Base-by-base conservation (phyloP, 2,329 filamentous ascomycete genomes). In the Onygenales sp. region DNA sequence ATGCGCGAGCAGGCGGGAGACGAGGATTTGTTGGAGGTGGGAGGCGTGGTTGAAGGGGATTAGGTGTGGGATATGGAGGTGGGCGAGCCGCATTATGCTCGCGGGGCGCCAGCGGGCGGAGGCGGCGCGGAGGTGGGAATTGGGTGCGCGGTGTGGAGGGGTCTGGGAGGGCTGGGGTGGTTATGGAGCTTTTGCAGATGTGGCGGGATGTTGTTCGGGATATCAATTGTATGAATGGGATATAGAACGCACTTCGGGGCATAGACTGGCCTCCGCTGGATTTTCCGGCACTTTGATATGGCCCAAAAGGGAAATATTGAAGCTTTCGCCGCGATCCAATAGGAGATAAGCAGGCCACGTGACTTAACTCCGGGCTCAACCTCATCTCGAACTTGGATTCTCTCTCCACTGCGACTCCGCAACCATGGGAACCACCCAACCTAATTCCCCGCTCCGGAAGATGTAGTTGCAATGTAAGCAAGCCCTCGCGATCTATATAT, bases 1-100 rank as follows among this genome's bases (percentile, higher is more conserved):
- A 67, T 82, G 75, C 32, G 78, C 70, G 46, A 88, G 80, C 55
- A 85, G 77, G 37, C 73, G 72, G 17, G 70, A 64, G 52, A 82
- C 80, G 54, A 85, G 72, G 44, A 67, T 66, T 58, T 79, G 71
- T 72, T 87, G 84, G 52, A 86, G 68, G 31, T 61, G 59, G 42
- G 80, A 72, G 52, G 81, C 81, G 21, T 73, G 73, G 11, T 67
- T 62, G 63, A 86, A 86, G 44, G 77, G 70, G 9, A 77, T 77
- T 51, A 78, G 68, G 56, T 69, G 65, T 3, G 75, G 77, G 53
- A 86, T 69, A 61, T 81, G 80, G 57, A 86, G 72, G 67, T 86
- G 83, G n/a, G 75, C 74, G 61, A 84, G 75, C 60, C 72, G 71
- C 77, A 81, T 79, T 17, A 17, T 17, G 17, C 17, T 17, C 17